phyloP scores from a whole-genome alignment of 1,284 basidiomycete species.

The Sporisorium scitamineum region DNA sequence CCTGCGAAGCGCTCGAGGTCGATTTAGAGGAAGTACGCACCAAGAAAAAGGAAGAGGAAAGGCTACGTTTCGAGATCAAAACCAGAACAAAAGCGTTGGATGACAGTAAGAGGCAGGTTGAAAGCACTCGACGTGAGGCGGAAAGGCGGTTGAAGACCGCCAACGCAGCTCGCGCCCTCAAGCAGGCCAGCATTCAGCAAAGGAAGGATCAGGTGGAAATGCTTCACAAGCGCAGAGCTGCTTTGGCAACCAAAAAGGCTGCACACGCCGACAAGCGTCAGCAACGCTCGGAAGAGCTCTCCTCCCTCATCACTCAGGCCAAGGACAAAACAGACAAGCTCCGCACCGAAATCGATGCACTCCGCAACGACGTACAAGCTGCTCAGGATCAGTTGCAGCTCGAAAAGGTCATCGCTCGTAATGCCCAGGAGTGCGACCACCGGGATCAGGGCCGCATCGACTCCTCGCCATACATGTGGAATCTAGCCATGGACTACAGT shows the following conservation, averaged over 20 bases:
- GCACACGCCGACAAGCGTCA: constrained; percentile 43
- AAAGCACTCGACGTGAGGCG: constrained; percentile 81
- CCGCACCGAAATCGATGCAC: constrained; percentile 16
- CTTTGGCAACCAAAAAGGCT: constrained; percentile 45
- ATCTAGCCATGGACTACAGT: constrained; percentile 11
- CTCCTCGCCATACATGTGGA: constrained; percentile 15
- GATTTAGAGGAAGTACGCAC: constrained; percentile 81
- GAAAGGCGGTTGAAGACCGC: constrained; percentile 85
- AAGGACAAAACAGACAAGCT: constrained; percentile 23
- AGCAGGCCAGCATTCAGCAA: constrained; percentile 65
- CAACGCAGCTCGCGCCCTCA: constrained; percentile 73
- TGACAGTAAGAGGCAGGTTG: constrained; percentile 85
- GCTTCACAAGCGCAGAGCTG: constrained; percentile 74
- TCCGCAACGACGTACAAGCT: constrained; percentile 24
- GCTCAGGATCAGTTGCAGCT: constrained; percentile 31
- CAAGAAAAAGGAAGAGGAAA: constrained; percentile 85
- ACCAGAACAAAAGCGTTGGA: constrained; percentile 84
- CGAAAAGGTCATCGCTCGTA: constrained; percentile 26
- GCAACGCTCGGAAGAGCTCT: constrained; percentile 30
- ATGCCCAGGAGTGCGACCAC: constrained; percentile 17
- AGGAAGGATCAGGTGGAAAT: constrained; percentile 78
- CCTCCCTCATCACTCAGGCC: constrained; percentile 13
- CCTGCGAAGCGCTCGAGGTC: constrained; percentile 74
- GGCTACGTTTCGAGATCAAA: constrained; percentile 81
- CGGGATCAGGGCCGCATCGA: constrained; percentile 14